Evolutionary conservation across 2,329 filamentous ascomycete genomes (phyloP).

Genomic region (Hypomyces perniciosus): DNA sequence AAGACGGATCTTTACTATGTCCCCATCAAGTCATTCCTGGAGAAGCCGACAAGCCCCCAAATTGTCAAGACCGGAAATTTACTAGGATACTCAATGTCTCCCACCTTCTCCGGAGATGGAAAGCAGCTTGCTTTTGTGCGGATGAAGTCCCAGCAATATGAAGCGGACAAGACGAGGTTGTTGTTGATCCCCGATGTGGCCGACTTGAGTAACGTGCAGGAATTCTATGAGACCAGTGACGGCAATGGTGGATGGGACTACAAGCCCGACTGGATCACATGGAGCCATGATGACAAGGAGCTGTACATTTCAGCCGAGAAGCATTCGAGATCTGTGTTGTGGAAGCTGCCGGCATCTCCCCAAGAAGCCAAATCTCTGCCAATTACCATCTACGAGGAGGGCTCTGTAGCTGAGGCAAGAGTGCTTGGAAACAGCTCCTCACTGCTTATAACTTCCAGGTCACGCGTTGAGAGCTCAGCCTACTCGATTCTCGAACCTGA

Average conservation of each 20-base stretch:
- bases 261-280: constrained; percentile 50
- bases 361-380: constrained; percentile 43
- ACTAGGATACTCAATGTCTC: constrained; percentile 58
- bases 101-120: constrained; percentile 70
- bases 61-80: constrained; percentile 50
- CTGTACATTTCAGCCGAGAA: constrained; percentile 73
- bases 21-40: constrained; percentile 55
- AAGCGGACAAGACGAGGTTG: constrained; percentile 65
- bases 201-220: constrained; percentile 51
- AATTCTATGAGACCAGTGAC: constrained; percentile 57
- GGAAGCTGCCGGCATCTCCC: constrained; percentile 53
- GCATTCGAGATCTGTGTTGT: constrained; percentile 56
- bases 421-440: constrained; percentile 41
- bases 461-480: constrained; percentile 64
- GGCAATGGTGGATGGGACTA: constrained; percentile 58
- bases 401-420: constrained; percentile 48
- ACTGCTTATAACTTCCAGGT: constrained; percentile 62
- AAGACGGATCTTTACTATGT: constrained; percentile 77
- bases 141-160: constrained; percentile 73
- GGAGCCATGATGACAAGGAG: constrained; percentile 53
- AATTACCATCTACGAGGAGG: constrained; percentile 43
- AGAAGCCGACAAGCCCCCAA: constrained; percentile 45
- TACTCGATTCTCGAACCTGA: constrained; percentile 55
- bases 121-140: constrained; percentile 67
- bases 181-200: constrained; percentile 57